phyloP scores from a whole-genome alignment of 2,329 filamentous ascomycete species.

The Balansia obtecta region DNA sequence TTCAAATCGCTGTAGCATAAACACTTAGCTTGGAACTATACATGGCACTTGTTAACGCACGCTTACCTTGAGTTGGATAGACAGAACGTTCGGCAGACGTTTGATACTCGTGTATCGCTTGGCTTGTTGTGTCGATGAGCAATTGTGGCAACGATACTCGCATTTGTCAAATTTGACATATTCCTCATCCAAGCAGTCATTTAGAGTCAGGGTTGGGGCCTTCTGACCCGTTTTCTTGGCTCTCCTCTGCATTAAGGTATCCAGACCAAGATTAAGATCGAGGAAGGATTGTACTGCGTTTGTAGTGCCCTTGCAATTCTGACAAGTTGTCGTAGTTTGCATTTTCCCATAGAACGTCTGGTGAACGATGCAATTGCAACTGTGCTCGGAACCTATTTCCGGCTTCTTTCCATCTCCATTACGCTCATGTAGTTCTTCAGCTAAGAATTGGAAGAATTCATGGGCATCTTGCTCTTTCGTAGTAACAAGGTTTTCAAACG shows the following conservation, averaged over 20 bases:
- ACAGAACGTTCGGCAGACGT: constrained; percentile 74
- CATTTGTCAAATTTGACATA: constrained; percentile 82
- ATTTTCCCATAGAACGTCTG: constrained; percentile 90
- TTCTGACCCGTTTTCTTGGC: constrained; percentile 40
- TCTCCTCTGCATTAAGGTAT: constrained; percentile 56
- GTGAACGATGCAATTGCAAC: constrained; percentile 84
- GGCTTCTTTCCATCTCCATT: constrained; percentile 59
- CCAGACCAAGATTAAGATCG: constrained; percentile 80
- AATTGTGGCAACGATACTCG: constrained; percentile 77
- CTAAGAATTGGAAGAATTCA: constrained; percentile 91
- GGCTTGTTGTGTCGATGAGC: constrained; percentile 64
- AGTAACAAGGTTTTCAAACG: constrained; percentile 65
- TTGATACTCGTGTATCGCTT: constrained; percentile 77
- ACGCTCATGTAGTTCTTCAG: constrained; percentile 78
- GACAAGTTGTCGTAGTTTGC: constrained; percentile 81
- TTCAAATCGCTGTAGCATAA: constrained; percentile 48
- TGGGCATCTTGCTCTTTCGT: constrained; percentile 95
- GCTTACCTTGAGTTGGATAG: constrained; percentile 78
- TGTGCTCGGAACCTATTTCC: constrained; percentile 45
- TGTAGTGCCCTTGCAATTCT: constrained; percentile 72
- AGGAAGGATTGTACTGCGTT: constrained; percentile 80
- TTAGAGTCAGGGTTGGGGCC: constrained; percentile 36
- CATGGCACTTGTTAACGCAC: neutral
- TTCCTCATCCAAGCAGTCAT: constrained; percentile 69
- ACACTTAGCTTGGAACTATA: neutral